These are phyloP conservation scores for Saksenaea vasiformis DNA, from an alignment of 371 early-diverging fungal species.

Conservation along the genomic window DNA sequence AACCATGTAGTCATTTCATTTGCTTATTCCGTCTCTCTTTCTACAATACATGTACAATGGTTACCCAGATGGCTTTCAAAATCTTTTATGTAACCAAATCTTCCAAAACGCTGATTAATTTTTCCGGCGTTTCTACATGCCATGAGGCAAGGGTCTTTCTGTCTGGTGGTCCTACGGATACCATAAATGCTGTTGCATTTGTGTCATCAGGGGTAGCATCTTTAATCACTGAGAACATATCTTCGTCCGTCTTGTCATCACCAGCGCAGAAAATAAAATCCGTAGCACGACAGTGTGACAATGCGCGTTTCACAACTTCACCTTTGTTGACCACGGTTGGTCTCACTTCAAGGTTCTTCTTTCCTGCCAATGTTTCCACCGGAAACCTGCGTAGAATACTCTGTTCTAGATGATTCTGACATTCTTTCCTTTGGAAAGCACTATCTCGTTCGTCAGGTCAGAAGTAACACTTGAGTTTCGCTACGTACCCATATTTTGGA, in stretches of 20 bases:
- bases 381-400: slow-evolving; percentile 79
- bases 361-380: slow-evolving; percentile 89
- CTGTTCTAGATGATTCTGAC: slow-evolving; percentile 83
- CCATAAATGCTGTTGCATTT: slow-evolving; percentile 15
- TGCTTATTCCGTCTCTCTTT: too few species aligned
- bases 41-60: too few species aligned
- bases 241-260: slow-evolving; percentile 94
- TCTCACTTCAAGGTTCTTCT: slow-evolving; percentile 91
- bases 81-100: not conserved
- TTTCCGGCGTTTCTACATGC: slow-evolving; percentile 56
- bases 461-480: too few species aligned
- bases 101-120: not conserved
- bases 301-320: slow-evolving; percentile 84
- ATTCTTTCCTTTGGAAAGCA: slow-evolving; percentile 83
- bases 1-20: too few species aligned
- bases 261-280: slow-evolving; percentile 92
- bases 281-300: slow-evolving; percentile 50
- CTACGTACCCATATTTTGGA: slow-evolving; percentile 57
- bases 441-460: not conserved
- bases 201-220: not conserved
- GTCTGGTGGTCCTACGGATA: slow-evolving; percentile 46
- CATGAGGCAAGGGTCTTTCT: slow-evolving; percentile 83
- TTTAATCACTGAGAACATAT: slow-evolving; percentile 72
- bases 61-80: too few species aligned
- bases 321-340: slow-evolving; percentile 81